A percentile compares a stretch with the other conserved stretches of the same genome.
Conservation (phyloP, 2,329 filamentous ascomycete species). For the Tolypocladium inflatum region DNA sequence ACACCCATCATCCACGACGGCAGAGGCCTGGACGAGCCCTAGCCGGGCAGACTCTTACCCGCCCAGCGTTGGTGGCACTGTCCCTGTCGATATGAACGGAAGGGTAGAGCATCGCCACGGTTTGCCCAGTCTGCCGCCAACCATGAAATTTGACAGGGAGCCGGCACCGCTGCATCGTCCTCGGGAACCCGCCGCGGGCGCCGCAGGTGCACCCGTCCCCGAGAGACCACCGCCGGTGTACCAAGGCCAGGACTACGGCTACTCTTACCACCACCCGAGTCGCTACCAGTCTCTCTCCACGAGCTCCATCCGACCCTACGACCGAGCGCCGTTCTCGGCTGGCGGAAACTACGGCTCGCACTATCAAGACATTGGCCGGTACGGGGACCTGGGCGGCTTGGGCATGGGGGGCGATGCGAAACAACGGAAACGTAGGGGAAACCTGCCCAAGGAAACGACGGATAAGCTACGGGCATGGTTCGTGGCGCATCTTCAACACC, state of each 20-base stretch:
- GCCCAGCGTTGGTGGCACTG: constrained; percentile 6
- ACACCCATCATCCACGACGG: constrained; percentile 10
- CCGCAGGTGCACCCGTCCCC: constrained; percentile 15
- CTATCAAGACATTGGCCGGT: constrained; percentile 33
- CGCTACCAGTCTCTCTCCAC: constrained; percentile 37
- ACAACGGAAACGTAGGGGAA: constrained; percentile 62
- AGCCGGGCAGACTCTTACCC: constrained; percentile 4
- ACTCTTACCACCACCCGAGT: constrained; percentile 32
- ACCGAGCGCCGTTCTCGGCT: constrained; percentile 33
- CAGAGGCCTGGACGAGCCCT: constrained; percentile 24
- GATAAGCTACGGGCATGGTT: constrained; percentile 78
- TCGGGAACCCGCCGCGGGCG: constrained; percentile 10
- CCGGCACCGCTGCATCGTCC: constrained; percentile 18
- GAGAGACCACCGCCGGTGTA: constrained; percentile 22
- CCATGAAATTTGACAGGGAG: constrained; percentile 27
- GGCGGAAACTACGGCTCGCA: constrained; percentile 25
- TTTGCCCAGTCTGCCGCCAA: constrained; percentile 30
- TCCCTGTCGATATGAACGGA: constrained; percentile 23
- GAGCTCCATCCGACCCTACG: constrained; percentile 31
- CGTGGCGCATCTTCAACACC: constrained; percentile 63
- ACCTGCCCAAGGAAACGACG: constrained; percentile 83
- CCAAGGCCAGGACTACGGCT: constrained; percentile 23
- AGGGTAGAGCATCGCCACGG: constrained; percentile 24
- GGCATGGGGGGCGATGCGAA: constrained; percentile 36
- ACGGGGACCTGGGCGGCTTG: constrained; percentile 23